Evolutionary conservation across 768 basidiomycete genomes (phyloP), one percentile per base, ranked within the genome.

Genomic region (Amanita rimosa): DNA sequence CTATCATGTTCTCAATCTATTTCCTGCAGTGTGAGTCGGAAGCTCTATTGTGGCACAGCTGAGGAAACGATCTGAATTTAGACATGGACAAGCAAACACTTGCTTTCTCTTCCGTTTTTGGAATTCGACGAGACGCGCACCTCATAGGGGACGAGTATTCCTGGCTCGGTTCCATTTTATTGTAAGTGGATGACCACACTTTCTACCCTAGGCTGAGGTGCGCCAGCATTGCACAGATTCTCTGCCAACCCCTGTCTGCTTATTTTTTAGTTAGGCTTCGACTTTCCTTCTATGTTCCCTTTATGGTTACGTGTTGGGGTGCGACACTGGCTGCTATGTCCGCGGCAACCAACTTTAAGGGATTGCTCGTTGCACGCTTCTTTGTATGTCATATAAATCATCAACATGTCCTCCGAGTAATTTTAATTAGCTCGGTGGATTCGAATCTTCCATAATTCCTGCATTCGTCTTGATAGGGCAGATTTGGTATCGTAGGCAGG

Each of bases 61-160:
- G 29, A 29, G 29, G 29, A 11, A 29, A 26, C 14, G 3, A 41
- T n/a, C 35, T 51, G 13, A 1, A 37, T 24, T 10, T 1, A 64
- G 63, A 54, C 33, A 59, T 65, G 62, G 66, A 67, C 53, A 67
- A 67, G 44, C 62, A 64, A 47, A 60, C 62, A 6, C 58, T 67
- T 1, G 49, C 64, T 2, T 56, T 65, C 41, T 56, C 63, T 7
- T 67, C 66, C 8, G 64, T 67, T 21, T 67, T 65, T 44, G 64
- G 66, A 1, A 59, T 67, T 19, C 53, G 58, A 40, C 46, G 44
- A 13, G 62, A 65, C 31, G 53, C 64, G 1, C 51, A 60, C 16
- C 61, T 67, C 3, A 53, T 57, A 19, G 64, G 64, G 21, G 57
- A 60, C 24, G 60, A 67, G 36, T 67, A 67, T 46, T 67, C 66